Evolutionary conservation across 148 eudicot species (phyloP), one percentile per base, ranked within the genome.

Genomic region (Heliamphora exappendiculata): DNA sequence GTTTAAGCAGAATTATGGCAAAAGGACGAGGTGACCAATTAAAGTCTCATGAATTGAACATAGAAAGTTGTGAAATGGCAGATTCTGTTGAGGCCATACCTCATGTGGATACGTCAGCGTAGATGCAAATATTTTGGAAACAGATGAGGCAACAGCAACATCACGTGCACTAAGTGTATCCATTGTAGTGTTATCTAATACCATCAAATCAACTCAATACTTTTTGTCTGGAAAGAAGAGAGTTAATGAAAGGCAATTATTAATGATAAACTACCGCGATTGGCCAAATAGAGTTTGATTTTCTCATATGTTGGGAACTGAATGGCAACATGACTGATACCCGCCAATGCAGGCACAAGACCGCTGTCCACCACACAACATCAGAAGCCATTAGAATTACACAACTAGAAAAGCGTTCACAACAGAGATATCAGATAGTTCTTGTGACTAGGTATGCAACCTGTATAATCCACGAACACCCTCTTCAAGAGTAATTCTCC

Each of bases 91-190:
- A 70, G 59, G 70, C 12, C 78, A 78, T 62, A 95, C 99, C 99
- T 95, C 99, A 44, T 95, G 99, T 31, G 99, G 99, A 85, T 95
- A 95, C 29, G 99, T 95, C 87, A 95, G 80, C 57, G 99, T 85
- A 6, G 99, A 93, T n/a, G 99, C 99, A 78, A 87, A 86, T 79
- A 95, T 87, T 86, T 95, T 95, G 74, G 99, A 95, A 84, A 95
- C 89, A 29, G 99, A 93, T 7, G 99, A 95, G 70, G 99, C 99
- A 75, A 95, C 79, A 63, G 97, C 97, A 83, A 95, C 97, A 80
- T 95, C 89, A 71, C 81, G 64, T 33, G 96, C 91, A 73, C 90
- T 78, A 41, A 89, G 89, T 84, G 86, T 91, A 78, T 89, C 88
- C 59, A 74, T 77, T n/a, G 94, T 81, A 49, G 91, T 89, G 73